A percentile compares a stretch with the other conserved stretches of the same genome.
phyloP scores from a whole-genome alignment of 2,329 filamentous ascomycete species.

The Verticillium tricorpus region DNA sequence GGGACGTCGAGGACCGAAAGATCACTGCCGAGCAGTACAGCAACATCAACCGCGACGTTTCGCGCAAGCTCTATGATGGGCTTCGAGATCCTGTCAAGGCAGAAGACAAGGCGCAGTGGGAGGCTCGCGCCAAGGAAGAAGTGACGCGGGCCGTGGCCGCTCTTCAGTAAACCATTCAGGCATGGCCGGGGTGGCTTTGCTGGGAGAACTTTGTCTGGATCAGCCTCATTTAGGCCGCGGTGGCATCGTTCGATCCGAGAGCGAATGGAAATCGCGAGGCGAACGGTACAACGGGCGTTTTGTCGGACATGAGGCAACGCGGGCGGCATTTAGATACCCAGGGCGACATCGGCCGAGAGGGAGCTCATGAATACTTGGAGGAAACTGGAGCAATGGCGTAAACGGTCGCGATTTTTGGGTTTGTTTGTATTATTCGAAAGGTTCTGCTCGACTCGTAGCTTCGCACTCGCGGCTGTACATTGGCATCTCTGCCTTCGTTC shows the following conservation, averaged over 20 bases:
- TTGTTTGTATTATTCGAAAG: neutral
- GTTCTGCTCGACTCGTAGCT: neutral
- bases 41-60: conserved; percentile 85
- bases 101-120: conserved; percentile 65
- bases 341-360: neutral
- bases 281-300: neutral
- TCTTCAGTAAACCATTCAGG: conserved; percentile 21
- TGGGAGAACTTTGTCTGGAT: neutral
- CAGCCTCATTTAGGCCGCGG: neutral
- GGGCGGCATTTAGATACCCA: conserved; percentile 17
- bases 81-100: conserved; percentile 51
- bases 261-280: neutral
- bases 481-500: neutral
- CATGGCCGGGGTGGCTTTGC: neutral
- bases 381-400: neutral
- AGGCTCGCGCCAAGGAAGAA: conserved; percentile 71
- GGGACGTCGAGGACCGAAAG: conserved; percentile 59
- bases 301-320: neutral
- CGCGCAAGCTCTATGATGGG: conserved; percentile 78
- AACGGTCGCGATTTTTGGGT: neutral
- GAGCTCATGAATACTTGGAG: neutral
- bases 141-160: conserved; percentile 69
- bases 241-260: neutral
- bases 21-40: conserved; percentile 89
- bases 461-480: neutral